These are phyloP conservation scores for Sequoiadendron giganteum DNA, from an alignment of 75 land plant species.

Conservation along the genomic window DNA sequence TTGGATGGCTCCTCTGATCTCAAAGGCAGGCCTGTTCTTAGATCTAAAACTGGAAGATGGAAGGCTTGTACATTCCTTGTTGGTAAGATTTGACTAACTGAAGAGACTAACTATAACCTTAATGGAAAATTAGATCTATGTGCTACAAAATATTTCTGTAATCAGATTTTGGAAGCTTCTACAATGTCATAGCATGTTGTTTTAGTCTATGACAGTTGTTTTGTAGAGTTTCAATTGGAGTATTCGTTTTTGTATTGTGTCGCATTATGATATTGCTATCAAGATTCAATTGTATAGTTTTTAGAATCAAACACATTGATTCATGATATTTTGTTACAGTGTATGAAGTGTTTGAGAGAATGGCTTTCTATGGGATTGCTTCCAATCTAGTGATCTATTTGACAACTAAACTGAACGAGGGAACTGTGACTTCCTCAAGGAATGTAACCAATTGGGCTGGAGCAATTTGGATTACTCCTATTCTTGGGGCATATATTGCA, in stretches of 20 bases:
- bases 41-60: conserved; percentile 51
- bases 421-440: conserved; percentile 14
- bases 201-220: too few species aligned
- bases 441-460: too few species aligned
- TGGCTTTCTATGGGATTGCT: conserved; percentile 64
- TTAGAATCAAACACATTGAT: neutral
- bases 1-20: conserved; percentile 23
- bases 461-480: too few species aligned
- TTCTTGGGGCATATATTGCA: too few species aligned
- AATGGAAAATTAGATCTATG: neutral
- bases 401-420: conserved; percentile 62
- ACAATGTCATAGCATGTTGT: neutral
- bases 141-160: neutral
- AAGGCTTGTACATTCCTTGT: conserved; percentile 37
- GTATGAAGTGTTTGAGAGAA: conserved; percentile 72
- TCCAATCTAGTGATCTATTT: conserved; percentile 31
- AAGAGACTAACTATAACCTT: neutral
- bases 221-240: neutral
- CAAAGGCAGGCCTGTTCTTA: conserved; percentile 43
- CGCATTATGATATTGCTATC: too few species aligned
- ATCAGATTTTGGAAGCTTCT: neutral
- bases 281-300: neutral
- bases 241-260: too few species aligned
- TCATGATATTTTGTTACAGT: conserved; percentile 20
- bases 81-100: conserved; percentile 17